These are phyloP conservation scores for Datura wrightii DNA, from an alignment of 257 asterid genomes.

Conservation along the genomic window DNA sequence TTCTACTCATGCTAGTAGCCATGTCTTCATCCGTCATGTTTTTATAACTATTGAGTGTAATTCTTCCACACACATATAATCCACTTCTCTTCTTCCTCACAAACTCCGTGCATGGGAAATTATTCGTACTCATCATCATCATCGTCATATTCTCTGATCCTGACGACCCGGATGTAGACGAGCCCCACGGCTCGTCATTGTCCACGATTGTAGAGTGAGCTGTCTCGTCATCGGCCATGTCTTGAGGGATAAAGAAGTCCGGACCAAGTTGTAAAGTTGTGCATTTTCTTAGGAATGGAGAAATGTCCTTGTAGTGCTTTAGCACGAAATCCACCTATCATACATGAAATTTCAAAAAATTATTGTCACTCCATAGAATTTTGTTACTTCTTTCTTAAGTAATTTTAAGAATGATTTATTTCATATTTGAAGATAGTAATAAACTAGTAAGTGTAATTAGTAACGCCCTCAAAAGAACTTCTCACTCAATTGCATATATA, in stretches of 20 bases:
- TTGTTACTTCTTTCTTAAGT: not conserved
- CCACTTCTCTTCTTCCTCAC: slow-evolving; percentile 87
- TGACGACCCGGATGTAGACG: slow-evolving; percentile 54
- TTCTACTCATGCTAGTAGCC: slow-evolving; percentile 86
- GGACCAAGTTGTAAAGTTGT: slow-evolving; percentile 79
- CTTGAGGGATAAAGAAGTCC: slow-evolving; percentile 90
- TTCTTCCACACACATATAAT: slow-evolving; percentile 67
- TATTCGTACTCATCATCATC: not conserved
- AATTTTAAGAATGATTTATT: not conserved
- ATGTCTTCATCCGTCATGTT: slow-evolving; percentile 73
- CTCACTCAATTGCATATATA: not conserved
- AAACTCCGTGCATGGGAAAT: slow-evolving; percentile 72
- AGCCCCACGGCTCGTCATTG: slow-evolving; percentile 58
- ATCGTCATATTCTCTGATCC: slow-evolving; percentile 74
- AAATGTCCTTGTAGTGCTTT: slow-evolving; percentile 66
- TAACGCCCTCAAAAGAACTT: not conserved
- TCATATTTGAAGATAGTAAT: not conserved
- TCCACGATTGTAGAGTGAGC: slow-evolving; percentile 72
- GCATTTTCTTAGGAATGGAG: slow-evolving; percentile 84
- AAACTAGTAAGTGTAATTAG: not conserved
- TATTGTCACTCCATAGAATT: not conserved
- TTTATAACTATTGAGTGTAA: slow-evolving; percentile 39
- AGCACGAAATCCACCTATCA: slow-evolving; percentile 78
- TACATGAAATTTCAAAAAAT: not conserved
- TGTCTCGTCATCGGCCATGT: slow-evolving; percentile 71